phyloP scores from a whole-genome alignment of 1,284 basidiomycete species.

The Trametes versicolor region DNA sequence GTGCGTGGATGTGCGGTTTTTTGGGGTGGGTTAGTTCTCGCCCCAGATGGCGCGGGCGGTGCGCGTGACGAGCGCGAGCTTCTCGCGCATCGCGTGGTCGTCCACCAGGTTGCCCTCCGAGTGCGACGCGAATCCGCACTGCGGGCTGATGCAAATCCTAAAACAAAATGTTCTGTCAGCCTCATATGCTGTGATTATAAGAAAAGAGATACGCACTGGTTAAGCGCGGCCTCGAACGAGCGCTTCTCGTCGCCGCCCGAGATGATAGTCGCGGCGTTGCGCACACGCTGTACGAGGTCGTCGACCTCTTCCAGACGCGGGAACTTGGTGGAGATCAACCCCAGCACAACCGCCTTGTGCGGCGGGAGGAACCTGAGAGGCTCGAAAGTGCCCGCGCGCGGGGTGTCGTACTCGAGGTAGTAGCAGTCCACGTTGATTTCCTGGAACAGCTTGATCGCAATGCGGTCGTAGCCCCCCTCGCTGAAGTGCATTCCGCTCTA shows the following conservation, averaged over 20 bases:
- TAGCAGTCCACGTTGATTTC: constrained; percentile 79
- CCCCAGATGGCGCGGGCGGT: constrained; percentile 65
- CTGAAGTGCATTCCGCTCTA: constrained; percentile 72
- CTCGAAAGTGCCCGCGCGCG: constrained; percentile 75
- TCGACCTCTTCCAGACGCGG: constrained; percentile 70
- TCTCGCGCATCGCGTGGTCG: constrained; percentile 60
- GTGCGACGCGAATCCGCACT: constrained; percentile 81
- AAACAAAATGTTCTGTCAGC: constrained; percentile 4
- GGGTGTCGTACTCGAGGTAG: constrained; percentile 85
- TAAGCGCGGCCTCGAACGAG: constrained; percentile 61
- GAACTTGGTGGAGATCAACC: constrained; percentile 79
- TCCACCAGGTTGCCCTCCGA: constrained; percentile 72
- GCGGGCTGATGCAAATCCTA: constrained; percentile 75
- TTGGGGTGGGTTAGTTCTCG: constrained; percentile 23
- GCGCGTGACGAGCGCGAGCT: constrained; percentile 60
- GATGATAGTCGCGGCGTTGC: constrained; percentile 70
- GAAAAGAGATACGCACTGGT: constrained; percentile 56
- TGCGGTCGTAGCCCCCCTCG: constrained; percentile 79
- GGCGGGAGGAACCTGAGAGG: constrained; percentile 73
- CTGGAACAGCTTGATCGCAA: constrained; percentile 79
- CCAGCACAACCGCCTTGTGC: constrained; percentile 77
- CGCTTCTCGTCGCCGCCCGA: constrained; percentile 62
- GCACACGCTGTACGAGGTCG: constrained; percentile 66
- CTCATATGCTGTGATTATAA: neutral
- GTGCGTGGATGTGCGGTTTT: neutral